A percentile compares a stretch with the other conserved stretches of the same genome.
phyloP scores from a whole-genome alignment of 108 stramenopile species.

The Discostella pseudostelligera region DNA sequence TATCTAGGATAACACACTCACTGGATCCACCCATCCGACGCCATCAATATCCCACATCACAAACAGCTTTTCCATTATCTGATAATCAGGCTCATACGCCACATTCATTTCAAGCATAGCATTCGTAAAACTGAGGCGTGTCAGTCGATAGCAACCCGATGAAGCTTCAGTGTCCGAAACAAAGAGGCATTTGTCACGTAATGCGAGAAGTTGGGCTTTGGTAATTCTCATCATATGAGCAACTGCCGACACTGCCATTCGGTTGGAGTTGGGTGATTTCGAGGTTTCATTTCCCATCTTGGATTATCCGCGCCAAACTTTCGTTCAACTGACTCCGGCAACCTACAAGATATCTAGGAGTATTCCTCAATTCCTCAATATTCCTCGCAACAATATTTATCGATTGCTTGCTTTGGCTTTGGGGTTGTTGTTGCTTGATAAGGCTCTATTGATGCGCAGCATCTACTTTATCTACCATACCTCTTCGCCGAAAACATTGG shows the following conservation, averaged over 20 bases:
- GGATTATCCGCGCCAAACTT: neutral
- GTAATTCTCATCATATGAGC: constrained; percentile 39
- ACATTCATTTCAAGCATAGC: constrained; percentile 26
- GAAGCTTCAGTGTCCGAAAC: constrained; percentile 11
- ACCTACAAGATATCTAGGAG: too few species aligned
- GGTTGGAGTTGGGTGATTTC: constrained; percentile 6
- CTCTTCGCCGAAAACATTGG: too few species aligned
- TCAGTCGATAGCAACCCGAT: constrained; percentile 31
- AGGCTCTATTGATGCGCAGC: too few species aligned
- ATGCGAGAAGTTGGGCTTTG: constrained; percentile 20
- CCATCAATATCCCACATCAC: constrained; percentile 64
- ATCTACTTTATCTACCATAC: too few species aligned
- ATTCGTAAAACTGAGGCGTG: constrained; percentile 12
- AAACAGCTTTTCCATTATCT: constrained; percentile 58
- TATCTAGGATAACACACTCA: constrained; percentile 9
- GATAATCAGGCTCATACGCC: constrained; percentile 22
- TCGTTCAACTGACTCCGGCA: neutral
- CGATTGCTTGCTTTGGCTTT: too few species aligned
- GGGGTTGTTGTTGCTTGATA: too few species aligned
- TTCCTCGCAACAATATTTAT: too few species aligned
- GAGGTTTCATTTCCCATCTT: constrained; percentile 23
- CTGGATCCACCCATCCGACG: constrained; percentile 27
- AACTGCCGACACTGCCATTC: constrained; percentile 33
- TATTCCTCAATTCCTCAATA: too few species aligned
- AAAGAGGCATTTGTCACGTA: constrained; percentile 28